These are phyloP conservation scores for Chernovozyma aurita DNA, from an alignment of 1,139 yeast species.

Conservation along the genomic window DNA sequence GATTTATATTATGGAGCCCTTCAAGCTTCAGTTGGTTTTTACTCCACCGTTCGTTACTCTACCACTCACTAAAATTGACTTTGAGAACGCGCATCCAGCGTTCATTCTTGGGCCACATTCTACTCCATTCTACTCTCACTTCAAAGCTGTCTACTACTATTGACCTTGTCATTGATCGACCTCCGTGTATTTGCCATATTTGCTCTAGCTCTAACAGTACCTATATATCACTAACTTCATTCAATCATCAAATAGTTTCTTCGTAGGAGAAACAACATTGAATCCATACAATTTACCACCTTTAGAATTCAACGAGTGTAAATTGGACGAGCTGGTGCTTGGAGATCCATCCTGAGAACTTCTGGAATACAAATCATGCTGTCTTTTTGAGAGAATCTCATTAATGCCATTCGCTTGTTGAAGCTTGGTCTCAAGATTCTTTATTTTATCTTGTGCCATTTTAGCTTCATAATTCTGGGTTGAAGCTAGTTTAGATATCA, in stretches of 20 bases:
- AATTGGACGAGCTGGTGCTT: not conserved
- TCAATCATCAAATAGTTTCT: conserved; percentile 22
- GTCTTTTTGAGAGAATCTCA: conserved; percentile 12
- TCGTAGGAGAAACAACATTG: conserved; percentile 36
- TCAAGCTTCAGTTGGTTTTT: too few relatives aligned
- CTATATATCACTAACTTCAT: too few relatives aligned
- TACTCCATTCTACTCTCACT: too few relatives aligned
- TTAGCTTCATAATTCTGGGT: conserved; percentile 35
- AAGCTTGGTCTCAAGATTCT: conserved; percentile 35
- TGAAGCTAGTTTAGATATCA: conserved; percentile 34
- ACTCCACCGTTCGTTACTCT: too few relatives aligned
- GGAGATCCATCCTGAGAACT: not conserved
- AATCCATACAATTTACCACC: conserved; percentile 44
- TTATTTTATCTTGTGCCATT: conserved; percentile 41
- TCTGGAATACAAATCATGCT: not conserved
- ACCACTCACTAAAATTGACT: too few relatives aligned
- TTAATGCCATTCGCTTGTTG: conserved; percentile 31
- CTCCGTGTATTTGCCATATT: too few relatives aligned
- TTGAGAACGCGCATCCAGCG: too few relatives aligned
- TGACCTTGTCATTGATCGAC: too few relatives aligned
- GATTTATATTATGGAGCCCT: too few relatives aligned
- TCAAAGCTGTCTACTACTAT: too few relatives aligned
- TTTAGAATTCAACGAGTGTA: conserved; percentile 6
- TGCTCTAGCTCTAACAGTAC: too few relatives aligned
- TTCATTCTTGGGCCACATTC: too few relatives aligned